A percentile compares a stretch with the other conserved stretches of the same genome.
Conservation (phyloP, 305 asterid species). For the Solanum hybrid region DNA sequence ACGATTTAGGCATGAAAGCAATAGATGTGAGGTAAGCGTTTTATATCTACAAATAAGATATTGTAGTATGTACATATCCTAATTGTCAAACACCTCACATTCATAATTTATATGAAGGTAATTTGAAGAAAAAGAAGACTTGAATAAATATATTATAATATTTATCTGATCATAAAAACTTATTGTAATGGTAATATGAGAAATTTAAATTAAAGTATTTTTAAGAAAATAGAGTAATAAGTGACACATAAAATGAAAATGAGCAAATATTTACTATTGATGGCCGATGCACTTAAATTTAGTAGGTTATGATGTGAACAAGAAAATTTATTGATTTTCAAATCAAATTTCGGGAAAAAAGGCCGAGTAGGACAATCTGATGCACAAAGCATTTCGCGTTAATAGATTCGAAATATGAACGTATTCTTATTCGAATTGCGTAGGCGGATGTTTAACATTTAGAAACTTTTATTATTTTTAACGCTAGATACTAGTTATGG, state of each 20-base stretch:
- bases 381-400: neutral
- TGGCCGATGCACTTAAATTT: neutral
- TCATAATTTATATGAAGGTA: neutral
- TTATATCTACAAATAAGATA: neutral
- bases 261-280: neutral
- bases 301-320: neutral
- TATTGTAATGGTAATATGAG: neutral
- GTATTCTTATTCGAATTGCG: neutral
- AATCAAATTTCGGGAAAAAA: neutral
- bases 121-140: neutral
- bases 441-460: neutral
- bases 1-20: neutral
- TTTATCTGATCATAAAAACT: too few relatives aligned
- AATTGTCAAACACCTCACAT: neutral
- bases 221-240: neutral
- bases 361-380: neutral
- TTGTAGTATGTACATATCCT: neutral
- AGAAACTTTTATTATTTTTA: neutral
- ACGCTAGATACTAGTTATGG: neutral
- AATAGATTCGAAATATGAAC: neutral
- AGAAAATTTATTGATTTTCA: neutral
- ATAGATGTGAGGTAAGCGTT: neutral
- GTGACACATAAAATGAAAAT: too few relatives aligned
- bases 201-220: too few relatives aligned
- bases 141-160: too few relatives aligned